Evolutionary conservation across 129 eudicot genomes (phyloP), one percentile per base, ranked within the genome.

Genomic region (Helichrysum umbraculigerum): DNA sequence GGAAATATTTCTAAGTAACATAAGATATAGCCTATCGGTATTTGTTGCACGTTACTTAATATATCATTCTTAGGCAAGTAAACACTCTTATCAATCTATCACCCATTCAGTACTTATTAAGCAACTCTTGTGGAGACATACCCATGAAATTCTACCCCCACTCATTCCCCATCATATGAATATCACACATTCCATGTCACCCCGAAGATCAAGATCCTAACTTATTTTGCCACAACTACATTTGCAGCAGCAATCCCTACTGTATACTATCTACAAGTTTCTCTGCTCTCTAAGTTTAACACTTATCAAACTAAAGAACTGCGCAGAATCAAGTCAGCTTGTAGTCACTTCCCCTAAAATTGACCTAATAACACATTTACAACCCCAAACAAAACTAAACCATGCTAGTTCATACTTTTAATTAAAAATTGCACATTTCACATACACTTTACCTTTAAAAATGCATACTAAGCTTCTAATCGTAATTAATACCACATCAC

Each of bases 211-310:
- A 17, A 4, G 44, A 41, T 32, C 41, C 14, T 68, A 33, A 14
- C 39, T 76, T n/a, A 9, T 76, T 66, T 56, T 33, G 28, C 59
- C 75, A 57, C 30, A 5, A 51, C 44, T 42, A 69, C 81, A 78
- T 70, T 44, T 60, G 81, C 76, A 71, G 77, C 82, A 63, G n/a
- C 51, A 71, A 62, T 22, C 66, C 71, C 70, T 59, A 60, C 70
- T 70, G 44, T 78, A 70, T 20, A 14, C 68, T 57, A 8, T 77
- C 73, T 22, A 52, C 39, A 76, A 66, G 28, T 33, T 76, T 66
- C 30, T 34, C 42, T 22, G 22, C 44, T 69, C 21, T 34, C 0
- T 7, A 12, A 60, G 50, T 59, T 60, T 30, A 19, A 28, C 19
- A 60, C 25, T 70, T 20, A 61, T 51, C 12, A 25, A 63, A 37